Conservation (phyloP, 192 early-diverging fungal species). For the Dispira simplex region DNA sequence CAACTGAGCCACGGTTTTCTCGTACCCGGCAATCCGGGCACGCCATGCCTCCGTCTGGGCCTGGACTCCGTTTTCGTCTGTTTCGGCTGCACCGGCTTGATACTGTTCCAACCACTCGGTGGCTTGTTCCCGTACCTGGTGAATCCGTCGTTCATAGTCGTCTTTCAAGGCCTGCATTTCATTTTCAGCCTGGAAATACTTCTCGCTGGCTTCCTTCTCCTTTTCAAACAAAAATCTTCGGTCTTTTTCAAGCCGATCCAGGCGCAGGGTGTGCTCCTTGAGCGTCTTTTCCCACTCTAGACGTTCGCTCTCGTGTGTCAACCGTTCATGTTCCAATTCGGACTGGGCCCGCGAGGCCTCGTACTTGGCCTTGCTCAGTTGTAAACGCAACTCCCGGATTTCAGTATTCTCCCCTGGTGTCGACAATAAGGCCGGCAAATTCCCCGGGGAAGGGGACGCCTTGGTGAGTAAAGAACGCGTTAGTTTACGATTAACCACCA, state of each 20-base stretch:
- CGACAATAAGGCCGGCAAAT: too few species aligned
- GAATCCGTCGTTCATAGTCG: not conserved
- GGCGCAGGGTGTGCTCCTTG: constrained; percentile 22
- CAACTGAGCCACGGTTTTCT: constrained; percentile 3
- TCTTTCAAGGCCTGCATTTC: constrained; percentile 10
- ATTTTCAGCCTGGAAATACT: constrained; percentile 14
- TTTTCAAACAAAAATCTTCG: constrained; percentile 37
- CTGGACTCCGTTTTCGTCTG: constrained; percentile 9
- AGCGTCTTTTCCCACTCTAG: constrained; percentile 19
- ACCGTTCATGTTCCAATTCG: constrained; percentile 20
- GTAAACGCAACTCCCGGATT: not conserved
- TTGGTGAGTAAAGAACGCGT: not conserved
- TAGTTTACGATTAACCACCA: not conserved
- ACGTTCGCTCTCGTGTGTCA: constrained; percentile 20
- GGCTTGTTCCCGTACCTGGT: not conserved
- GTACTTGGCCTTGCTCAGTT: constrained; percentile 6
- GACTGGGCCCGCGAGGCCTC: constrained; percentile 19
- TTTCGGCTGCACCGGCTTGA: too few species aligned
- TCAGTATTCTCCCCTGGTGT: not conserved
- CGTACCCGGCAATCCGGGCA: not conserved
- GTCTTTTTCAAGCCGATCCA: constrained; percentile 41
- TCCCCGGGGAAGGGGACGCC: not conserved
- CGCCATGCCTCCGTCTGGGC: not conserved
- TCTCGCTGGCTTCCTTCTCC: constrained; percentile 22
- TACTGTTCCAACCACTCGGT: not conserved